Base-by-base conservation (phyloP, 164 flowering plant genomes). In the Litsea cubeba region DNA sequence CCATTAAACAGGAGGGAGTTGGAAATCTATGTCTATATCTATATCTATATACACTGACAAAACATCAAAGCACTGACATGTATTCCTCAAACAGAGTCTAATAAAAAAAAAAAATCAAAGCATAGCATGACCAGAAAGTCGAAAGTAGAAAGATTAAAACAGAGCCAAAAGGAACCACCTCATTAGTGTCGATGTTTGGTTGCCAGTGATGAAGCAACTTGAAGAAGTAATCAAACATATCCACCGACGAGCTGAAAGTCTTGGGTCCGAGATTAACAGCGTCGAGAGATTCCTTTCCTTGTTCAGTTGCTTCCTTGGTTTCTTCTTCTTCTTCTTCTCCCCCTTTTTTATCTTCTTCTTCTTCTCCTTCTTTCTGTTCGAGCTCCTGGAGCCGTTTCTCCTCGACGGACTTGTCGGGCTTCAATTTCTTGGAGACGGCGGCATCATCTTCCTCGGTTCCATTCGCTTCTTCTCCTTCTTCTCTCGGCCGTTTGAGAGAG, bases 181-280 rank as follows among this genome's bases (percentile, higher is more conserved):
- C 87, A 75, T 94, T 94, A 75, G 88, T 65, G 60, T 87, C 79
- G 50, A 94, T 20, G 81, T 89, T 86, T 23, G 90, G 73, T n/a
- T 92, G 84, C 98, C 98, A 94, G 78, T 65, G 58, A 75, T 89
- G 94, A 65, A 91, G 90, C 14, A 92, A 78, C 84, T 91, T 88
- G 85, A 49, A 81, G 81, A 91, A 94, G 77, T 94, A 91, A 81
- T 94, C 87, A 62, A 86, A 94, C 92, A 94, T 88, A 79, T 90
- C 94, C 12, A 81, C 88, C 0, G 97, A 83, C 0, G 96, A 80
- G 0, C 73, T 80, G 78, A 94, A 91, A 30, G 14, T 78, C 82
- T 94, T 94, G 23, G 96, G 89, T 3, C 95, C 97, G 46, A 94
- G 24, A 10, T 6, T 77, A 20, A 85, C 92, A 57, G 67, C 80